A percentile compares a stretch with the other conserved stretches of the same genome.
These are phyloP conservation scores for Mrakia gelida DNA, from an alignment of 768 basidiomycete species.

Conservation along the genomic window DNA sequence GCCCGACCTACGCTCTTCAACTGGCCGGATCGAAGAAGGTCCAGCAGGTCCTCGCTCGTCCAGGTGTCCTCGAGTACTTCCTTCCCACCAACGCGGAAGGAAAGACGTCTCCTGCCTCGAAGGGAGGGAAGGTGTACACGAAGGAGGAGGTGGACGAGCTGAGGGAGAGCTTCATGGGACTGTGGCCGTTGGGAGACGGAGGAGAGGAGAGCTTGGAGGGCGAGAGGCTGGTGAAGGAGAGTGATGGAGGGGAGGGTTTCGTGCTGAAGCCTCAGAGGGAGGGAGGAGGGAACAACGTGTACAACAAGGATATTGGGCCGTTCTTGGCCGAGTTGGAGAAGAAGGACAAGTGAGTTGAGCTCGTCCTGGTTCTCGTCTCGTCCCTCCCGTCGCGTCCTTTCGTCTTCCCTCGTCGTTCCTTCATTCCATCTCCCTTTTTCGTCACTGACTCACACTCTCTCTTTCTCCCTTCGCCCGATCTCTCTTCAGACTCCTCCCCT, in stretches of 20 bases:
- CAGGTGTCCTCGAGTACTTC: conserved; percentile 70
- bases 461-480: no score
- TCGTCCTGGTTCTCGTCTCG: not conserved
- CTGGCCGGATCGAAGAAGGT: conserved; percentile 96
- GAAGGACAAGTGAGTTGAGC: conserved; percentile 33
- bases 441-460: not conserved
- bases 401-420: not conserved
- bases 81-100: conserved; percentile 42
- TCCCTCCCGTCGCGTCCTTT: no score
- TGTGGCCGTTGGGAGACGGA: conserved; percentile 68
- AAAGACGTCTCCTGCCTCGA: conserved; percentile 13
- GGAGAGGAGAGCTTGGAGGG: conserved; percentile 42
- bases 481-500: conserved; percentile 4
- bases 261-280: conserved; percentile 98
- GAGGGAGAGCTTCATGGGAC: conserved; percentile 74
- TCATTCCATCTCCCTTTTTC: not conserved
- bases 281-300: conserved; percentile 95
- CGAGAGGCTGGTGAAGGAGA: conserved; percentile 31
- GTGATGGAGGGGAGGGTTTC: conserved; percentile 50
- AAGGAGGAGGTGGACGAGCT: conserved; percentile 54
- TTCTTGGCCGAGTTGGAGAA: conserved; percentile 64
- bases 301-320: conserved; percentile 70
- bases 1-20: conserved; percentile 82
- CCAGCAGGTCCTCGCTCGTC: conserved; percentile 75
- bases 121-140: conserved; percentile 39